Evolutionary conservation across 179 eudicot species (phyloP).

Genomic region (Beta lomatogona): DNA sequence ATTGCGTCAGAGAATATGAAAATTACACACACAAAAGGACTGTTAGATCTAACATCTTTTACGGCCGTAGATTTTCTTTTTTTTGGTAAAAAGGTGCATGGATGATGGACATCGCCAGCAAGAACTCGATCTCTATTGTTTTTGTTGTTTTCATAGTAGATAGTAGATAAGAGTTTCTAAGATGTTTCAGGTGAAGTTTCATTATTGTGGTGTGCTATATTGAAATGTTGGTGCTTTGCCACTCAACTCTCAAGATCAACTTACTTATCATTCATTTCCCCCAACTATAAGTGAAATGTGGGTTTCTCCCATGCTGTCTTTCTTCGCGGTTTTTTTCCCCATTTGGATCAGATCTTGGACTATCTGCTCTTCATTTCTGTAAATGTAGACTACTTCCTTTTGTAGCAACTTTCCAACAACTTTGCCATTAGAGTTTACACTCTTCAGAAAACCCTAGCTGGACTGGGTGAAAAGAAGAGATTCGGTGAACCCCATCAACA

Average conservation of each 20-base stretch:
- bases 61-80: no score
- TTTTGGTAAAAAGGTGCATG: no score
- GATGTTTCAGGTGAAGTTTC: background rate
- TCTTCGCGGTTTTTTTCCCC: background rate
- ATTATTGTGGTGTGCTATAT: background rate
- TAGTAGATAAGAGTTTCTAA: background rate
- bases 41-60: no score
- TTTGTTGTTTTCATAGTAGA: background rate
- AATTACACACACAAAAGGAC: no score
- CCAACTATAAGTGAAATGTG: background rate
- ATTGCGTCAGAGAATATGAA: no score
- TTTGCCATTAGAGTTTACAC: background rate
- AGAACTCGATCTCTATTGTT: background rate
- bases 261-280: no score
- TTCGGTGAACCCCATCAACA: background rate
- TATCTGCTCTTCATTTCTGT: background rate
- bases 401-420: background rate
- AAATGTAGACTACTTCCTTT: background rate
- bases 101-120: no score
- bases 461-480: background rate
- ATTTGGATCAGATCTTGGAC: background rate
- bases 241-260: no score
- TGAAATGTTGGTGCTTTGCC: no score
- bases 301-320: background rate
- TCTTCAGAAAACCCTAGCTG: background rate